phyloP scores from a whole-genome alignment of 495 filamentous ascomycete species.

The Wilcoxina mikolae region DNA sequence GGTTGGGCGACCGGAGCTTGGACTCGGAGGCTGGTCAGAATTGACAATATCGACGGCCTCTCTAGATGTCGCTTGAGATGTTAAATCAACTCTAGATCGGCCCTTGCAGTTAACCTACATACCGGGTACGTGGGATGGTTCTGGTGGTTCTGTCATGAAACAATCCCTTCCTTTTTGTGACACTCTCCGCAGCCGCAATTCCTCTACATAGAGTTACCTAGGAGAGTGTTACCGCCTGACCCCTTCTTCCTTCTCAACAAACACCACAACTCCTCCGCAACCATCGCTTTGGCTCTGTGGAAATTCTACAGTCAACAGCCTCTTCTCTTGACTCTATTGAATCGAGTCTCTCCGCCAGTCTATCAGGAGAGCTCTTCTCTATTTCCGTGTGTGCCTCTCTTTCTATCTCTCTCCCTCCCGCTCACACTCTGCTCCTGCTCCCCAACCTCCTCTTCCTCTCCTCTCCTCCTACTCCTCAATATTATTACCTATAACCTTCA shows the following conservation, averaged over 20 bases:
- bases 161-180: too few species aligned
- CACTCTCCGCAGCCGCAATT: too few species aligned
- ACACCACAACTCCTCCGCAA: slow-evolving; percentile 12
- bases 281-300: neutral
- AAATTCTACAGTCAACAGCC: neutral
- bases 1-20: too few species aligned
- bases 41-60: too few species aligned
- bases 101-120: too few species aligned
- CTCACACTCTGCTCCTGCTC: slow-evolving; percentile 19
- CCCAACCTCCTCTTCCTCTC: neutral
- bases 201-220: too few species aligned
- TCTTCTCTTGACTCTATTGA: neutral
- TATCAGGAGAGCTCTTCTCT: slow-evolving; percentile 16
- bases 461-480: neutral
- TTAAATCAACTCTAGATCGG: too few species aligned
- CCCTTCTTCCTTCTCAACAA: slow-evolving; percentile 3
- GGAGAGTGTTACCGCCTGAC: neutral
- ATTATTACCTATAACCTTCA: slow-evolving; percentile 18
- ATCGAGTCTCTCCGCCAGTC: neutral
- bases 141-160: too few species aligned
- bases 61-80: too few species aligned
- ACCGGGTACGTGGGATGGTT: too few species aligned
- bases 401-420: slow-evolving; percentile 29
- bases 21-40: too few species aligned
- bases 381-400: slow-evolving; percentile 32